These are phyloP conservation scores for Hemileccinum rubropunctum DNA, from an alignment of 768 basidiomycete species.

Conservation along the genomic window DNA sequence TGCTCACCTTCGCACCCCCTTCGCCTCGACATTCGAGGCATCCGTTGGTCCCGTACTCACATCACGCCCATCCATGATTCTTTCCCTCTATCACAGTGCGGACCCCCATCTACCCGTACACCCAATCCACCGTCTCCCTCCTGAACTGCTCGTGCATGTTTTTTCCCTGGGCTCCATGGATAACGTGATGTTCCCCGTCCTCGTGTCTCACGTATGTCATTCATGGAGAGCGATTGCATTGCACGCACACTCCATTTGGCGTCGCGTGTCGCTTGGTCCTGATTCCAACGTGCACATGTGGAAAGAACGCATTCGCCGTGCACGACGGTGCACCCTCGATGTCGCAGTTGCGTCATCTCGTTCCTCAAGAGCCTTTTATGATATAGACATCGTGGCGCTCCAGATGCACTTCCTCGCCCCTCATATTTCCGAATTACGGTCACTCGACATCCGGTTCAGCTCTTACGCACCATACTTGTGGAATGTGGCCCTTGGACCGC, in stretches of 20 bases:
- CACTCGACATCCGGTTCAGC: constrained; percentile 54
- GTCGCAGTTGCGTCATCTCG: constrained; percentile 48
- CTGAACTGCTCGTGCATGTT: constrained; percentile 61
- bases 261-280: constrained; percentile 50
- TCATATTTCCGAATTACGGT: constrained; percentile 56
- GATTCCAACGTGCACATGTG: constrained; percentile 50
- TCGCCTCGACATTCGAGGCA: constrained; percentile 16
- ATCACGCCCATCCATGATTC: constrained; percentile 28
- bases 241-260: constrained; percentile 63
- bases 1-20: constrained; percentile 9
- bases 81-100: constrained; percentile 24
- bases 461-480: constrained; percentile 63
- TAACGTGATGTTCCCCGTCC: constrained; percentile 55
- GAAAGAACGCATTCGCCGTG: constrained; percentile 58
- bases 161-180: constrained; percentile 60
- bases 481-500: constrained; percentile 60
- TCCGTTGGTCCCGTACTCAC: constrained; percentile 13
- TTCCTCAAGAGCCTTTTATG: constrained; percentile 15
- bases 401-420: constrained; percentile 55
- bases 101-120: constrained; percentile 35
- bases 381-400: constrained; percentile 49
- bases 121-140: constrained; percentile 56
- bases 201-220: constrained; percentile 67
- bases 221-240: constrained; percentile 62
- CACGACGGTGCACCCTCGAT: constrained; percentile 60